Percentiles rank a stretch among this genome's conserved stretches.
phyloP scores from a whole-genome alignment of 2,329 filamentous ascomycete genomes.

The Cladosporium sp. region DNA sequence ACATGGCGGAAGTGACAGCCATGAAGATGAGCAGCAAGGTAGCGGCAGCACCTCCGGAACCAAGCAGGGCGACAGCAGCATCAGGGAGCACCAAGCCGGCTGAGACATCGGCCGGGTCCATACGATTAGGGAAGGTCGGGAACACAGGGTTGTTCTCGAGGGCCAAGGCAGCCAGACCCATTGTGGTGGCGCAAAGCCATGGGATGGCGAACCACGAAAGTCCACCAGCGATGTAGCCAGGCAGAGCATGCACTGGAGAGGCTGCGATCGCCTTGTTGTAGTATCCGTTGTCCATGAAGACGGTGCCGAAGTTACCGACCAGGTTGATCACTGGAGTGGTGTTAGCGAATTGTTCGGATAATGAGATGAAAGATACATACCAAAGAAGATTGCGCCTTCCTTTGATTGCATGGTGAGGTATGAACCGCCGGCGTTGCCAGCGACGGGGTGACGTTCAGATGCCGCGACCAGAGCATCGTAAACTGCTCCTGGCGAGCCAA shows the following conservation, averaged over 20 bases:
- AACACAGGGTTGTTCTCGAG: constrained; percentile 73
- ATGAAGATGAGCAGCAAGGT: constrained; percentile 84
- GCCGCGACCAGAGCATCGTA: constrained; percentile 77
- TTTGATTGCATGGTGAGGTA: constrained; percentile 84
- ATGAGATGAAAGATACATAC: constrained; percentile 45
- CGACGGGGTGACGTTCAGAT: constrained; percentile 69
- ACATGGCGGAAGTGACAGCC: constrained; percentile 84
- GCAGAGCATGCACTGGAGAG: constrained; percentile 79
- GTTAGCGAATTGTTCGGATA: neutral
- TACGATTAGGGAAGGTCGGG: constrained; percentile 71
- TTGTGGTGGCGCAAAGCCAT: constrained; percentile 84
- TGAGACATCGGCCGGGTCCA: constrained; percentile 72
- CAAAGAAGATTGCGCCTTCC: constrained; percentile 82
- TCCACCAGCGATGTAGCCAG: constrained; percentile 84
- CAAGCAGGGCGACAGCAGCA: constrained; percentile 79
- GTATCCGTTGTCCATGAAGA: constrained; percentile 77
- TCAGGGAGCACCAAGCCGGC: constrained; percentile 84
- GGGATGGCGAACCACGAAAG: constrained; percentile 92
- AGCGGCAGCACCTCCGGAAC: constrained; percentile 75
- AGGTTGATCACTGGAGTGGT: constrained; percentile 66
- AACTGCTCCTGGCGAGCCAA: constrained; percentile 75
- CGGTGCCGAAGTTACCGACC: constrained; percentile 79
- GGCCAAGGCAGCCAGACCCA: constrained; percentile 79
- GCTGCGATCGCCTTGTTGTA: constrained; percentile 95
- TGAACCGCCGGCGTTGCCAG: constrained; percentile 76